Percentiles rank a stretch among this genome's conserved stretches.
phyloP scores from a whole-genome alignment of 2,329 filamentous ascomycete species.

The Zymoseptoria passerinii region DNA sequence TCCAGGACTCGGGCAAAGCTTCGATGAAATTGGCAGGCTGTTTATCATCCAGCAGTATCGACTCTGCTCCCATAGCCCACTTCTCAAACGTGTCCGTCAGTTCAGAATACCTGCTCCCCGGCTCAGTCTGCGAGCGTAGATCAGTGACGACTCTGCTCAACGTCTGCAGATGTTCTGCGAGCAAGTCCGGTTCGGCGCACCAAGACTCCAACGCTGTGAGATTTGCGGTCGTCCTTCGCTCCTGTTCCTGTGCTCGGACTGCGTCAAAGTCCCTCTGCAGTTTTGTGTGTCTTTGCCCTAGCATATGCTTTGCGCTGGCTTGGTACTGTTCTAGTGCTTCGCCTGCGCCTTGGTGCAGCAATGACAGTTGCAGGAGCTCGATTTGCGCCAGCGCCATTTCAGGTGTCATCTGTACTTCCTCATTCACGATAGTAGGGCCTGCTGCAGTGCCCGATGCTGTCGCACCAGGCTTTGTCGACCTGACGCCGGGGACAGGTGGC shows the following conservation, averaged over 20 bases:
- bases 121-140: constrained; percentile 50
- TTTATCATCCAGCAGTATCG: constrained; percentile 7
- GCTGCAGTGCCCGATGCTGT: not conserved
- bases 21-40: constrained; percentile 45
- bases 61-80: constrained; percentile 41
- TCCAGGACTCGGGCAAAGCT: constrained; percentile 51
- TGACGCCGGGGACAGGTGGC: constrained; percentile 46
- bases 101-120: constrained; percentile 49
- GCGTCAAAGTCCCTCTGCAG: constrained; percentile 28
- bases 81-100: constrained; percentile 51
- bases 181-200: constrained; percentile 32
- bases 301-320: constrained; percentile 43
- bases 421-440: constrained; percentile 44
- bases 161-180: constrained; percentile 51
- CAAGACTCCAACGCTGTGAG: constrained; percentile 47
- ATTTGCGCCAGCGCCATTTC: constrained; percentile 41
- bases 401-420: constrained; percentile 33
- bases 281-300: constrained; percentile 21
- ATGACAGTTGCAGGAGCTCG: constrained; percentile 56
- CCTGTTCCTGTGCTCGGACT: constrained; percentile 23
- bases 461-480: constrained; percentile 49
- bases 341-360: constrained; percentile 51
- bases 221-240: constrained; percentile 42
- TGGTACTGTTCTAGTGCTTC: constrained; percentile 45
- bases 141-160: constrained; percentile 51